These are phyloP conservation scores for Termitomyces sp. DNA, from an alignment of 768 basidiomycete genomes.

Conservation along the genomic window DNA sequence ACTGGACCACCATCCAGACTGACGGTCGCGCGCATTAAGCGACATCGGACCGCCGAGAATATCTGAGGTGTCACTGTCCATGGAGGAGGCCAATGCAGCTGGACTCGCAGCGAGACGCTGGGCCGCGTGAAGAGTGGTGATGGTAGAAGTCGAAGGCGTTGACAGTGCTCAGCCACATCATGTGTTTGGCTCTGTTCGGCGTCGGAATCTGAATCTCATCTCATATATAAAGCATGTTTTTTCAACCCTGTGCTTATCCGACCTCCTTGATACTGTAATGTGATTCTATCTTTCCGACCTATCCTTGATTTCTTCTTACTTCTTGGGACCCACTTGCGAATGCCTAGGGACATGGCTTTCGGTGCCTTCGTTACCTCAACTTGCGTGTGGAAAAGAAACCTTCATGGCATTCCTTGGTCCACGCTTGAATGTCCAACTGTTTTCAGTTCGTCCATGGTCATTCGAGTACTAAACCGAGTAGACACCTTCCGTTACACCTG, in stretches of 20 bases:
- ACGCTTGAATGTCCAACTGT: constrained; percentile 70
- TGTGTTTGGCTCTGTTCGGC: constrained; percentile 32
- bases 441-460: constrained; percentile 44
- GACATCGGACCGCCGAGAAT: constrained; percentile 61
- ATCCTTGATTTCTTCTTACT: constrained; percentile 11
- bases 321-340: constrained; percentile 50
- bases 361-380: constrained; percentile 79
- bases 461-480: constrained; percentile 78
- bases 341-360: constrained; percentile 75
- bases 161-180: constrained; percentile 25
- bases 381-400: constrained; percentile 66
- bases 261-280: neutral
- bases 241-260: neutral
- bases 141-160: constrained; percentile 30
- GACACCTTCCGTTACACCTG: constrained; percentile 27
- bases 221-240: constrained; percentile 6
- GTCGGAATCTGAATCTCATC: constrained; percentile 18
- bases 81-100: constrained; percentile 30
- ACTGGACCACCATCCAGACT: constrained; percentile 28
- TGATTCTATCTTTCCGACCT: neutral
- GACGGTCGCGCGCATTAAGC: constrained; percentile 28
- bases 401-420: constrained; percentile 48
- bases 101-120: constrained; percentile 25
- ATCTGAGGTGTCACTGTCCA: constrained; percentile 69
- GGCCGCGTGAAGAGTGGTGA: constrained; percentile 27